Evolutionary conservation across 202 grass and related monocot genomes (phyloP).

Genomic region (Hordeum pubiflorum): DNA sequence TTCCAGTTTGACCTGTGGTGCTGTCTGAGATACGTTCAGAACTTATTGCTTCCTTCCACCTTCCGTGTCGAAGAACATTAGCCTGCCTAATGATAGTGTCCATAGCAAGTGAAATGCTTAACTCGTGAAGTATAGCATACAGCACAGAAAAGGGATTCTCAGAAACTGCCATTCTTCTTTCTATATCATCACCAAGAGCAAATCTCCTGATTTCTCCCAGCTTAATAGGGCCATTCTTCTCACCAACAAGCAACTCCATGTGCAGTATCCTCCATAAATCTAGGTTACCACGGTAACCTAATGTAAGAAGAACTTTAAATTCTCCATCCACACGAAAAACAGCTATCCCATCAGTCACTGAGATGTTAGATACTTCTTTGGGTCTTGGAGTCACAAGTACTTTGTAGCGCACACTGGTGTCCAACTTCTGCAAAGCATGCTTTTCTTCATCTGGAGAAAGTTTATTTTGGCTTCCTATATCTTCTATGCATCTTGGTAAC

Average conservation of each 20-base stretch:
- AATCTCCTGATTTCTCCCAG: constrained; percentile 75
- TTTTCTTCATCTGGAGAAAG: constrained; percentile 76
- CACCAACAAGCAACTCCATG: constrained; percentile 88
- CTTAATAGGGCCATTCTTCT: constrained; percentile 66
- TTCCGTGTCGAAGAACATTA: constrained; percentile 57
- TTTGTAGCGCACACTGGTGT: constrained; percentile 68
- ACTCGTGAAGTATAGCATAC: constrained; percentile 79
- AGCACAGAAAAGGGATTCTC: constrained; percentile 74
- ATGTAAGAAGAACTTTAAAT: constrained; percentile 83
- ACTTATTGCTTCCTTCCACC: constrained; percentile 90
- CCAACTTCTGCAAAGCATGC: constrained; percentile 66
- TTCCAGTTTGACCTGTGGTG: constrained; percentile 45
- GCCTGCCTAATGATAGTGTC: constrained; percentile 74
- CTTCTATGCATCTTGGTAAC: constrained; percentile 82
- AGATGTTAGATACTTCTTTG: constrained; percentile 71
- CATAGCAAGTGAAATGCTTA: constrained; percentile 89
- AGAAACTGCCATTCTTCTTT: constrained; percentile 79
- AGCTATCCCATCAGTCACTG: constrained; percentile 68
- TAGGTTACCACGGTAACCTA: constrained; percentile 81
- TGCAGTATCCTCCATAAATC: constrained; percentile 88
- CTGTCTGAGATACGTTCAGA: constrained; percentile 66
- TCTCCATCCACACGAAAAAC: constrained; percentile 75
- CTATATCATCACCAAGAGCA: constrained; percentile 90
- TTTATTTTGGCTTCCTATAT: constrained; percentile 61
- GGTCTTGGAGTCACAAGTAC: constrained; percentile 62